Evolutionary conservation across 129 eudicot genomes (phyloP), one percentile per base, ranked within the genome.

Genomic region (Pittosporum tobira): DNA sequence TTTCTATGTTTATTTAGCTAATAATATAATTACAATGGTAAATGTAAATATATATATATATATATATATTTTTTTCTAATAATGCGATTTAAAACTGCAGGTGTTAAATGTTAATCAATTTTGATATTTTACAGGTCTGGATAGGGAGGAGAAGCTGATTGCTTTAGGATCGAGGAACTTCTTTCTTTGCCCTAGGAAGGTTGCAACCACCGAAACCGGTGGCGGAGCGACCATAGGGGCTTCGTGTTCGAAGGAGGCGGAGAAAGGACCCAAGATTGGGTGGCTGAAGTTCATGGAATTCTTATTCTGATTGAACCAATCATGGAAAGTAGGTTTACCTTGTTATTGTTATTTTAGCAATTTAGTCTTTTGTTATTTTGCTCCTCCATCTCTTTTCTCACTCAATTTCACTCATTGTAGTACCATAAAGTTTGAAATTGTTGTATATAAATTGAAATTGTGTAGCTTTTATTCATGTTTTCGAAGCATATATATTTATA

Each of bases 151-250:
- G 73, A 78, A 81, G 79, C 57, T 91, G 58, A 66, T 71, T n/a
- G 71, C 67, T 51, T 72, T 91, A 57, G 99, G 94, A 20, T 86
- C 96, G 30, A 72, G 99, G 43, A 91, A 91, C 62, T 91, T 91
- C 80, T 91, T 91, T 62, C 71, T 87, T 0, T 91, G 90, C 71
- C 82, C 82, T 5, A 76, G 45, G 31, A 31, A 71, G 56, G 66
- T 21, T 29, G 12, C 68, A 28, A 43, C 77, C 18, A 18, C 51
- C 37, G 59, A 16, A 24, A 58, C 23, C 1, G 38, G 49, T 3
- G 55, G 26, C 24, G 69, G 27, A 23, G 62, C 6, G 28, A 21
- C 65, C 23, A n/a, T 73, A 25, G 15, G 74, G 31, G 23, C 66
- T 6, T 31, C 61, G 4, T 85, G 97, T 65, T 79, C 82, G 1